These are phyloP conservation scores for Macaranga tanarius DNA, from an alignment of 441 rosid species.

Conservation along the genomic window DNA sequence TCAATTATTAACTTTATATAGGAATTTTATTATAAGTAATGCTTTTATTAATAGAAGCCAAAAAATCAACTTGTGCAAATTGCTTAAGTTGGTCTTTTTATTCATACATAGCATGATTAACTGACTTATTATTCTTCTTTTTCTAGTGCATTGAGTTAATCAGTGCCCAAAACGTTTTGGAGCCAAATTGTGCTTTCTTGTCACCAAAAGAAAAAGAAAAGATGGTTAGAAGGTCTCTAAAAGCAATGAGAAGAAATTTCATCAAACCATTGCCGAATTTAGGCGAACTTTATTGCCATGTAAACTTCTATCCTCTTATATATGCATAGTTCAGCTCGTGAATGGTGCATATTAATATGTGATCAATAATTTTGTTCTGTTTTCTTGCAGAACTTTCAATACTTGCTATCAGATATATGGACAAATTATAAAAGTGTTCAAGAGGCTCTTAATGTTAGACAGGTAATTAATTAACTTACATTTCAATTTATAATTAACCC, in stretches of 20 bases:
- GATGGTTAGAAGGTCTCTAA: not conserved
- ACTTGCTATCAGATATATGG: conserved; percentile 32
- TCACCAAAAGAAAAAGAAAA: conserved; percentile 26
- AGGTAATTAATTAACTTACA: conserved; percentile 11
- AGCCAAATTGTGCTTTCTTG: conserved; percentile 13
- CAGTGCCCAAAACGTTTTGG: conserved; percentile 19
- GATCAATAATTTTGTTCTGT: not conserved
- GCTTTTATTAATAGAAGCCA: too few species aligned
- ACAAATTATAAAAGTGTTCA: conserved; percentile 33
- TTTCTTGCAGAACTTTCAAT: conserved; percentile 35
- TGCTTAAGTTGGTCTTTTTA: too few species aligned
- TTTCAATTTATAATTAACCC: too few species aligned
- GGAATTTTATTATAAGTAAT: too few species aligned
- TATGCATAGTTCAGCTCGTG: not conserved
- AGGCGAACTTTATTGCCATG: conserved; percentile 13
- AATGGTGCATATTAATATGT: not conserved
- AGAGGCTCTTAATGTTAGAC: conserved; percentile 31
- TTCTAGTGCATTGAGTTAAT: conserved; percentile 20
- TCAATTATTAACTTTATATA: too few species aligned
- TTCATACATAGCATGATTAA: not conserved
- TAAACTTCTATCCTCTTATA: not conserved
- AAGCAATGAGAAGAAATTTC: not conserved
- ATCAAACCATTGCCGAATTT: not conserved
- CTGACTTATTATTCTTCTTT: not conserved
- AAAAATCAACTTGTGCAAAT: too few species aligned